Evolutionary conservation across 148 eudicot genomes (phyloP).

Genomic region (Cornus kousa): DNA sequence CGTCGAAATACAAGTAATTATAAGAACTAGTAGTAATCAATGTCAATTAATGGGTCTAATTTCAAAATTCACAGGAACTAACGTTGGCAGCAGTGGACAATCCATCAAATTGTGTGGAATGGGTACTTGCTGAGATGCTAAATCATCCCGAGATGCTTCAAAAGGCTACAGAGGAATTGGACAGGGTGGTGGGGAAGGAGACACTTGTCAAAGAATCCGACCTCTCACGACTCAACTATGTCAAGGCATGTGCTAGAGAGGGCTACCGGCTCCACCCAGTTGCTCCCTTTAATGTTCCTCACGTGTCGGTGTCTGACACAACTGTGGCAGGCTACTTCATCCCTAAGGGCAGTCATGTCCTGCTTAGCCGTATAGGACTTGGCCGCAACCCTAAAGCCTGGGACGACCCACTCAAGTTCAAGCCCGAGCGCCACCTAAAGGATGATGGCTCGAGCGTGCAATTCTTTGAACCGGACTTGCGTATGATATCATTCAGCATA

Average conservation of each 20-base stretch:
- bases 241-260: neutral
- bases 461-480: neutral
- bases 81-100: constrained; percentile 12
- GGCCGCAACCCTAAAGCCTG: constrained; percentile 10
- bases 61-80: constrained; percentile 1
- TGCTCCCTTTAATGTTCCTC: too few species aligned
- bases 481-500: constrained; percentile 9
- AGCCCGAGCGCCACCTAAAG: constrained; percentile 13
- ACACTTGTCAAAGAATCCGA: constrained; percentile 10
- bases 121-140: neutral
- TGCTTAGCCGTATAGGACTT: neutral
- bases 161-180: constrained; percentile 1
- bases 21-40: too few species aligned
- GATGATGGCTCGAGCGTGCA: neutral
- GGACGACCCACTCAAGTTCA: constrained; percentile 4
- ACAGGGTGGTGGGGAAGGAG: neutral
- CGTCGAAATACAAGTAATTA: too few species aligned
- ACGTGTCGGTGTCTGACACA: neutral
- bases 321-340: constrained; percentile 3
- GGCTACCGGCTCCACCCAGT: too few species aligned
- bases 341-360: constrained; percentile 10
- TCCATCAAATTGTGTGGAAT: constrained; percentile 9
- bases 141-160: neutral
- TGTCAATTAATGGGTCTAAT: too few species aligned
- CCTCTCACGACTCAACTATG: constrained; percentile 7